phyloP scores from a whole-genome alignment of 345 rosid species.

The Lepidium sativum region DNA sequence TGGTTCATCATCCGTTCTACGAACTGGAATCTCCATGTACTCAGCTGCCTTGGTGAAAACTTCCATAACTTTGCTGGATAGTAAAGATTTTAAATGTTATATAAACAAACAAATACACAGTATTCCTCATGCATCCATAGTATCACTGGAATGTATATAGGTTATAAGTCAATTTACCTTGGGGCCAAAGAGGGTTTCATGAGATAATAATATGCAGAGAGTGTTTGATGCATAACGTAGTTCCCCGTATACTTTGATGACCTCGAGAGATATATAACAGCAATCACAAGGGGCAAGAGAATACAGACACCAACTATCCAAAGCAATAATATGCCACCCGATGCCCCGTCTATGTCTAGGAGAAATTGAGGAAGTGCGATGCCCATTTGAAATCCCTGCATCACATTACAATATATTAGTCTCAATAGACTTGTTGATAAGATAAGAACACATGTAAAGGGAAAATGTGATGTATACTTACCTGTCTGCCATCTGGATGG shows the following conservation, averaged over 20 bases:
- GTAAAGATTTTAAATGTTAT: conserved; percentile 16
- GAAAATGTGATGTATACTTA: conserved; percentile 15
- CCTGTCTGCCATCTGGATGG: conserved; percentile 99
- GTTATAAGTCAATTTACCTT: conserved; percentile 40
- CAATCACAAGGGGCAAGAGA: conserved; percentile 90
- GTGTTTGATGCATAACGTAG: conserved; percentile 96
- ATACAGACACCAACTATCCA: conserved; percentile 98
- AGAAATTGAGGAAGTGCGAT: conserved; percentile 96
- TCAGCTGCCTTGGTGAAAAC: conserved; percentile 97
- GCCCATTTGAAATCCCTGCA: conserved; percentile 99
- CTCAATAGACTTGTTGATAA: conserved; percentile 1
- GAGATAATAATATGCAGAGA: conserved; percentile 75
- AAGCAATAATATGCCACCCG: conserved; percentile 91
- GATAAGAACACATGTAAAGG: not conserved
- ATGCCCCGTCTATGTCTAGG: conserved; percentile 86
- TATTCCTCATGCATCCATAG: not conserved
- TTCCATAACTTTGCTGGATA: conserved; percentile 93
- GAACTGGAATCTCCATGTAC: conserved; percentile 93
- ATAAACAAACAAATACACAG: conserved; percentile 3
- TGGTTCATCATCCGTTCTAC: conserved; percentile 91
- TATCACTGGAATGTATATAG: not conserved
- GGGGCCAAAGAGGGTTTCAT: conserved; percentile 99
- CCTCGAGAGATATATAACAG: conserved; percentile 89
- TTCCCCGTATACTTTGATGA: conserved; percentile 97
- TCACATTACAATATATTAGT: conserved; percentile 13